phyloP scores from a whole-genome alignment of 352 stramenopile genomes.

The Plasmopara viticola region DNA sequence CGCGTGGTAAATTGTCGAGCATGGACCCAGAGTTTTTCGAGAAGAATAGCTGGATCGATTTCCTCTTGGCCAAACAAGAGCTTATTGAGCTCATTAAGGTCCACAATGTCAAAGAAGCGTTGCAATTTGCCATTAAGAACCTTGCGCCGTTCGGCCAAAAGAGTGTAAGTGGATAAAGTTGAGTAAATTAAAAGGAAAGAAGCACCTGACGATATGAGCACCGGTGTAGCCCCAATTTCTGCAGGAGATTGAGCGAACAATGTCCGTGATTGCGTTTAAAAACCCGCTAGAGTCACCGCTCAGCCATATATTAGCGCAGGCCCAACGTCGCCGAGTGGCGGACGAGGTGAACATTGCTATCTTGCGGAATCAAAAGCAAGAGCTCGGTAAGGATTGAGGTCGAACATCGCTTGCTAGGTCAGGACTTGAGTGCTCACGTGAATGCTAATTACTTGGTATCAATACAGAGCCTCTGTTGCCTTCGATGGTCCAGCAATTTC shows the following conservation, averaged over 20 bases:
- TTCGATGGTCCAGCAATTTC: conserved; percentile 72
- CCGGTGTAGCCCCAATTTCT: conserved; percentile 49
- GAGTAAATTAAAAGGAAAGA: not conserved
- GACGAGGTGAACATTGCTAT: conserved; percentile 76
- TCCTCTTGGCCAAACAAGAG: conserved; percentile 75
- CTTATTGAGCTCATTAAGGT: conserved; percentile 75
- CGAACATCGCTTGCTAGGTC: not conserved
- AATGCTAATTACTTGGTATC: not conserved
- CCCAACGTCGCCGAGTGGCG: conserved; percentile 55
- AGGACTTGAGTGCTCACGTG: not conserved
- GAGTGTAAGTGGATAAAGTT: conserved; percentile 36
- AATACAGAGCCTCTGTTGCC: conserved; percentile 60
- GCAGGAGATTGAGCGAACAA: conserved; percentile 72
- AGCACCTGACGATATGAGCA: conserved; percentile 1
- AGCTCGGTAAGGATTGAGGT: conserved; percentile 37
- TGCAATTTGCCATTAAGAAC: conserved; percentile 65
- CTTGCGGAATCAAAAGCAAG: conserved; percentile 63
- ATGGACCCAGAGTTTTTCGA: conserved; percentile 61
- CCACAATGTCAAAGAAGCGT: conserved; percentile 51
- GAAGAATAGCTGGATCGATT: conserved; percentile 56
- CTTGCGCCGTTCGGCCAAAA: conserved; percentile 70
- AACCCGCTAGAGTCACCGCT: conserved; percentile 53
- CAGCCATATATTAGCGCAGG: conserved; percentile 49
- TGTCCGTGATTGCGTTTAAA: conserved; percentile 72
- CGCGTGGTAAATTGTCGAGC: conserved; percentile 40